Base-by-base conservation (phyloP, 2,329 filamentous ascomycete genomes). In the Dothideomycetes sp. region DNA sequence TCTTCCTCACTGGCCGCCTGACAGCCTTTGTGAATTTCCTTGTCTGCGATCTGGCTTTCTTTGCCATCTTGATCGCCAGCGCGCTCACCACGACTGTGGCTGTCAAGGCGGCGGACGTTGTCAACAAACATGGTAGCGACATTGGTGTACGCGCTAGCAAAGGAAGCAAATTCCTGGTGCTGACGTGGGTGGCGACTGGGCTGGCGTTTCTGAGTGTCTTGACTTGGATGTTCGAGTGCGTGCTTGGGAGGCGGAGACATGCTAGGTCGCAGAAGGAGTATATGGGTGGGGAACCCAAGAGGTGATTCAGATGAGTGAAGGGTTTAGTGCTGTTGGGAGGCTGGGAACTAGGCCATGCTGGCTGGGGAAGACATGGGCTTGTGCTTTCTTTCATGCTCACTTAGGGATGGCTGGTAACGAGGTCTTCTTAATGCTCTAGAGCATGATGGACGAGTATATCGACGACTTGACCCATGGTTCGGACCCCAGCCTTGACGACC, bases 41-140 rank as follows among this genome's bases (percentile, higher is more conserved):
- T 5, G 49, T 77, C 7, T 58, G 69, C 14, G 51, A 63, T 31
- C 50, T 75, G n/a, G 67, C 69, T 1, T 73, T 77, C 45, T 31
- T 75, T 5, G 61, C 77, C 10, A 70, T 81, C 50, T 81, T 81
- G 3, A 77, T 79, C 38, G 78, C 81, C 35, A 88, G 82, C 15
- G 85, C 85, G 49, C 80, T 88, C 17, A 74, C 78, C 18, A 82
- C 74, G 0, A 79, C 81, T 14, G 57, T 78, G 4, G 66, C 69
- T 9, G 64, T 69, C 40, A 73, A 77, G 54, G 72, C 67, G 3
- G 57, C 64, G 2, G 49, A 68, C 14, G 50, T 70, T 0, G 65
- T 80, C 45, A 77, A 76, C 45, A 53, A 69, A 19, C 64, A 73
- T 39, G 72, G 72, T 4, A 56, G 65, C 12, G 53, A 61, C 0